A percentile compares a stretch with the other conserved stretches of the same genome.
These are phyloP conservation scores for Coniferiporia sulphurascens DNA, from an alignment of 1,284 basidiomycete species.

Conservation along the genomic window DNA sequence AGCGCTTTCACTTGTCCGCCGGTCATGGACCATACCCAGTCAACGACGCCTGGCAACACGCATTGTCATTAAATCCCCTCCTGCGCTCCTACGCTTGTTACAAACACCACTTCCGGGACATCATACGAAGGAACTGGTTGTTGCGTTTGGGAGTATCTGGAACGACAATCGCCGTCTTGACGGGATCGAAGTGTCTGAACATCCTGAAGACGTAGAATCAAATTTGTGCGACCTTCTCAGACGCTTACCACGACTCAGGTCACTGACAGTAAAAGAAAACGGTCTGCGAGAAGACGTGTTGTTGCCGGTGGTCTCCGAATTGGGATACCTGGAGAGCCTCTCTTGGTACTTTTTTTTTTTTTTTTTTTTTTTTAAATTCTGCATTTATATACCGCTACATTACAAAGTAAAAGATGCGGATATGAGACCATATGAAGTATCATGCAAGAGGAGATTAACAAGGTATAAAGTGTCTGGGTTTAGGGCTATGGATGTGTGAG, in stretches of 20 bases:
- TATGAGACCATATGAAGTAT: no score
- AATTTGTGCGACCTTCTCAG: constrained; percentile 12
- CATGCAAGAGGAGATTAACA: no score
- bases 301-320: constrained; percentile 7
- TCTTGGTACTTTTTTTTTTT: constrained; percentile 18
- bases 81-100: constrained; percentile 7
- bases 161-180: constrained; percentile 7
- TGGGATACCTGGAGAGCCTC: constrained; percentile 9
- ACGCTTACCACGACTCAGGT: constrained; percentile 6
- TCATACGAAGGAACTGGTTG: constrained; percentile 15
- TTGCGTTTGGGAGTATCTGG: constrained; percentile 13
- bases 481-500: no score
- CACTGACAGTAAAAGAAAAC: constrained; percentile 14
- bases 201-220: constrained; percentile 11
- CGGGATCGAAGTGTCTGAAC: background rate
- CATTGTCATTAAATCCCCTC: constrained; percentile 11
- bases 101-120: constrained; percentile 13
- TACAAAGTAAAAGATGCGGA: no score
- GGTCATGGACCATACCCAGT: constrained; percentile 14
- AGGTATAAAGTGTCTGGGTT: no score
- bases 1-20: constrained; percentile 12
- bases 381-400: no score
- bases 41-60: constrained; percentile 15
- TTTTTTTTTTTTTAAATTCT: no score
- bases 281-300: constrained; percentile 12